A percentile compares a stretch with the other conserved stretches of the same genome.
Conservation (phyloP, 1,284 basidiomycete genomes). For the Afroboletus lepidellus region DNA sequence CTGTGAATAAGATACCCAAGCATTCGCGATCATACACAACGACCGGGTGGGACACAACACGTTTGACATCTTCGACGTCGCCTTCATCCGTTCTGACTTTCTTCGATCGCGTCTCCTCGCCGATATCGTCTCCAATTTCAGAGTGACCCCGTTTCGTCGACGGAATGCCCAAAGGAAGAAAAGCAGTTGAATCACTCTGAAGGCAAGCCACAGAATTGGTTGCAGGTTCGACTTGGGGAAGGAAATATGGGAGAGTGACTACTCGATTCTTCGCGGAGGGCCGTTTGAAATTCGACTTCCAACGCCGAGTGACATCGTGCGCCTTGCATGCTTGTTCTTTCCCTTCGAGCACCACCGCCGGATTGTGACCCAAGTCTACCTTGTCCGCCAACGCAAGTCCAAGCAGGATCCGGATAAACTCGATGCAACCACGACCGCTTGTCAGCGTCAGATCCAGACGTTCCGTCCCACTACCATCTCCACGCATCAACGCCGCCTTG, state of each 20-base stretch:
- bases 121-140: not conserved
- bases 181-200: not conserved
- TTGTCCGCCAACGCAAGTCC: conserved; percentile 11
- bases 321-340: not conserved
- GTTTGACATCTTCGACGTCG: not conserved
- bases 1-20: conserved; percentile 7
- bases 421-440: conserved; percentile 13
- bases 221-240: not conserved
- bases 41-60: not conserved
- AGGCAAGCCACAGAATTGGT: not conserved
- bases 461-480: conserved; percentile 17
- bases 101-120: not conserved
- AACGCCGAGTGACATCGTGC: not conserved
- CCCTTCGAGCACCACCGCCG: not conserved
- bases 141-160: conserved; percentile 4
- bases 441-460: conserved; percentile 7
- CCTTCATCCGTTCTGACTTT: not conserved
- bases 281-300: not conserved
- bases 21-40: conserved; percentile 1
- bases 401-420: conserved; percentile 16
- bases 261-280: too few relatives aligned
- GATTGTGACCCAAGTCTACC: conserved; percentile 13
- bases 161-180: rapidly evolving
- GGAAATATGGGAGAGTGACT: not conserved
- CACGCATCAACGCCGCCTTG: conserved; percentile 12